Conservation (phyloP, 1,284 basidiomycete species). For the Tetrapyrgos nigripes region DNA sequence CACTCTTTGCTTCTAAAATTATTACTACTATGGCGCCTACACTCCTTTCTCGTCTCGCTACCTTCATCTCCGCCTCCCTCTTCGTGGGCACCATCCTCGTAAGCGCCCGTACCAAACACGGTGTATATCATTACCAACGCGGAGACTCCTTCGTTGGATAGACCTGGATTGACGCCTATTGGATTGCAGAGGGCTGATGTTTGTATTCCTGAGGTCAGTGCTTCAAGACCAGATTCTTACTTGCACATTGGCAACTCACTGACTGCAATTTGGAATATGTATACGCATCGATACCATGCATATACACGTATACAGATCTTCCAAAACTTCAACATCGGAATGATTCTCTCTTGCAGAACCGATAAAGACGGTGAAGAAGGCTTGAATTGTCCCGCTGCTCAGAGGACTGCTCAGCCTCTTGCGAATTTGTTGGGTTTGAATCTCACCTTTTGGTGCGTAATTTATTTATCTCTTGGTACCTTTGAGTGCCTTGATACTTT, state of each 20-base stretch:
- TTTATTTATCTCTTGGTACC: not conserved
- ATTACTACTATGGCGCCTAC: no score
- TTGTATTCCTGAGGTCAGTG: constrained; percentile 14
- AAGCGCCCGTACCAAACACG: constrained; percentile 1
- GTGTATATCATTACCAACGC: constrained; percentile 14
- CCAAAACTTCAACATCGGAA: constrained; percentile 23
- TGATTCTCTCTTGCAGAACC: constrained; percentile 32
- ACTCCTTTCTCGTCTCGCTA: no score
- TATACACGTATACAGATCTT: constrained; percentile 9
- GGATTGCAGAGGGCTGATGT: constrained; percentile 10
- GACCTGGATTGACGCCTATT: constrained; percentile 14
- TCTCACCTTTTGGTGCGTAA: constrained; percentile 10
- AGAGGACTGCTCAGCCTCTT: constrained; percentile 9
- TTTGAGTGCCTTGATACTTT: not conserved
- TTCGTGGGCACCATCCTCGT: not conserved
- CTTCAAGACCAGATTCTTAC: not conserved
- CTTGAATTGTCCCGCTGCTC: constrained; percentile 11
- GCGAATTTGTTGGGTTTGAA: constrained; percentile 10
- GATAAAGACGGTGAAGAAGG: constrained; percentile 22
- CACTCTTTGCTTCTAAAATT: no score
- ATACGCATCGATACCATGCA: not conserved
- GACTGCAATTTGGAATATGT: no score
- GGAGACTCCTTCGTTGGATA: constrained; percentile 12
- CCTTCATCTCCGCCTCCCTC: not conserved
- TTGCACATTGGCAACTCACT: no score